Evolutionary conservation across 1,284 basidiomycete genomes (phyloP).

Genomic region (Sporisorium exsertum): DNA sequence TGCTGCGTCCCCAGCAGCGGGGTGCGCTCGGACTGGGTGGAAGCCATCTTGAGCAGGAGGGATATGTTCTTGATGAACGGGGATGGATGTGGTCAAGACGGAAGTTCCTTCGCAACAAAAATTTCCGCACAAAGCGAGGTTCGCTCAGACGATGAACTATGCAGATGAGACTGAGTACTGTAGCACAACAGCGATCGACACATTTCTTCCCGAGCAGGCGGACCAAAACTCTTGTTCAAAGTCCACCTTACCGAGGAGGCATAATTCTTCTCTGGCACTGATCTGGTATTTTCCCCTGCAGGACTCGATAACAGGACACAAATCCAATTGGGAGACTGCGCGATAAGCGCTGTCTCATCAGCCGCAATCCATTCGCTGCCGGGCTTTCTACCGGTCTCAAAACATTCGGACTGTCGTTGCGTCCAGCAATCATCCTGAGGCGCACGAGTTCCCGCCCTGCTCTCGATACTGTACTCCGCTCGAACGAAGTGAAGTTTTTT

Average conservation of each 20-base stretch:
- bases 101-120: neutral
- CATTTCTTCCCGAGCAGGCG: neutral
- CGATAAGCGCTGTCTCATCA: constrained; percentile 1
- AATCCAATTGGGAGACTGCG: constrained; percentile 1
- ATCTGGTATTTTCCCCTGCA: neutral
- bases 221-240: neutral
- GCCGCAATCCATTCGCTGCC: neutral
- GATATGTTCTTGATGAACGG: neutral
- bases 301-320: neutral
- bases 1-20: constrained; percentile 49
- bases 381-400: neutral
- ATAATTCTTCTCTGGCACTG: neutral
- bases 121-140: neutral
- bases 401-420: neutral
- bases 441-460: neutral
- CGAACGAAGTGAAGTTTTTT: neutral
- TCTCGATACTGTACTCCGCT: neutral
- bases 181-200: constrained; percentile 1
- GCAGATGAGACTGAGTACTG: neutral
- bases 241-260: neutral
- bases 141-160: neutral
- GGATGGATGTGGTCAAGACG: constrained; percentile 10
- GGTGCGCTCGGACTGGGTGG: constrained; percentile 48
- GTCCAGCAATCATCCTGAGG: neutral
- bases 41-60: constrained; percentile 21